Base-by-base conservation (phyloP, 345 rosid species). In the Eucalyptus polyanthemos region DNA sequence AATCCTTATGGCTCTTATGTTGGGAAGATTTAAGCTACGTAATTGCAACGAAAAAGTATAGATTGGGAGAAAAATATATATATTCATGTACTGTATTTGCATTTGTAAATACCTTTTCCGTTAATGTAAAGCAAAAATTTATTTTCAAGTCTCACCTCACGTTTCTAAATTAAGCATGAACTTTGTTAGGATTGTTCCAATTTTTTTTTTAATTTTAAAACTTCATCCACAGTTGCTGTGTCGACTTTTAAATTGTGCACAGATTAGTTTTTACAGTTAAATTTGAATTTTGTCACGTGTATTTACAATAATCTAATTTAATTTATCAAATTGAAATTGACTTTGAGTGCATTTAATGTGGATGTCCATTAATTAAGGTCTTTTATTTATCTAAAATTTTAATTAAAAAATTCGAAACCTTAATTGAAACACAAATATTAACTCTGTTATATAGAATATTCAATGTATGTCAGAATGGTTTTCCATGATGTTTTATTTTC, bases 101-200 rank as follows among this genome's bases (percentile, higher is more conserved):
- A 22, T 12, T 27, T 60, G n/a, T 60, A 60, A 60, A 60, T 27
- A 60, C 15, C 16, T 60, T 60, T 60, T 60, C 16, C 1, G 0
- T n/a, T 65, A 62, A 29, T n/a, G 0, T n/a, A 65, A 65, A 65
- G 37, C 72, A 65, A 65, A 65, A 65, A n/a, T 0, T 9, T 65
- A 2, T 0, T 29, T 29, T 65, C 9, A 0, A 65, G 5, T 65
- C 34, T n/a, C 5, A 0, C 7, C 12, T 31, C 12, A 31, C 22
- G 1, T 34, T 17, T 47, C 25, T 19, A 37, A 76, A 21, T 37
- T 21, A 21, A 72, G 27, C 14, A 76, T 0, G 14, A 21, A n/a
- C 31, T 65, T 29, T 0, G 0, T 14, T 65, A 7, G 8, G 1
- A 65, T n/a, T 0, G 5, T 37, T 37, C 44, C 0, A 0, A 19